These are phyloP conservation scores for Cystobasidium onofrii DNA, from an alignment of 768 basidiomycete species.

Conservation along the genomic window DNA sequence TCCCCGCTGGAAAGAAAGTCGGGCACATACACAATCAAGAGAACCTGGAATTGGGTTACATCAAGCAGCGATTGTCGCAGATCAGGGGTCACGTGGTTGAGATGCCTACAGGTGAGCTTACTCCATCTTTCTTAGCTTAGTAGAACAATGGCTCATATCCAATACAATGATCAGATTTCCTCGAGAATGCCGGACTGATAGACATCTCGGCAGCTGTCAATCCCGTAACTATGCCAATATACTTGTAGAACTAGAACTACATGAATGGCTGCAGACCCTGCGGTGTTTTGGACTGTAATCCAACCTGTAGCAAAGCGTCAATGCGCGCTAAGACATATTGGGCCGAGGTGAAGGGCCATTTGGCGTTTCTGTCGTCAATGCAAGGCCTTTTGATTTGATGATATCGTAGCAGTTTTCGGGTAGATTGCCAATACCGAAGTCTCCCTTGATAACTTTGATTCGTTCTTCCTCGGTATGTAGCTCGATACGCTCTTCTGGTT, in stretches of 20 bases:
- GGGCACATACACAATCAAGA: slow-evolving; percentile 28
- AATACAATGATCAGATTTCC: too few relatives aligned
- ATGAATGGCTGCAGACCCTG: too few relatives aligned
- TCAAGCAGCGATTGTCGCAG: slow-evolving; percentile 36
- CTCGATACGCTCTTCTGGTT: neutral
- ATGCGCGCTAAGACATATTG: neutral
- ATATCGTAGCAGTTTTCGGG: neutral
- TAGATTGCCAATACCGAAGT: neutral
- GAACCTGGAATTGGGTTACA: slow-evolving; percentile 33
- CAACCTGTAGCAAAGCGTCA: neutral
- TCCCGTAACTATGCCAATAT: slow-evolving; percentile 10
- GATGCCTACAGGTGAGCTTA: slow-evolving; percentile 34
- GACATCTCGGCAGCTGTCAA: slow-evolving; percentile 28
- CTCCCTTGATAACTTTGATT: neutral
- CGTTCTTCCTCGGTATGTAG: neutral
- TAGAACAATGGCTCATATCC: too few relatives aligned
- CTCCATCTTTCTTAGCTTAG: too few relatives aligned
- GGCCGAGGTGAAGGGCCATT: neutral
- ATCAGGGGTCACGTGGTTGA: slow-evolving; percentile 38
- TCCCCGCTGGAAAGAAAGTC: neutral
- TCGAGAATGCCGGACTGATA: slow-evolving; percentile 33
- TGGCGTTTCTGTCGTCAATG: neutral
- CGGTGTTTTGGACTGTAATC: neutral
- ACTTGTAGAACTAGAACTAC: neutral
- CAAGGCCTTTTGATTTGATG: neutral